Evolutionary conservation across 257 asterid species (phyloP).

Genomic region (Echium plantagineum): DNA sequence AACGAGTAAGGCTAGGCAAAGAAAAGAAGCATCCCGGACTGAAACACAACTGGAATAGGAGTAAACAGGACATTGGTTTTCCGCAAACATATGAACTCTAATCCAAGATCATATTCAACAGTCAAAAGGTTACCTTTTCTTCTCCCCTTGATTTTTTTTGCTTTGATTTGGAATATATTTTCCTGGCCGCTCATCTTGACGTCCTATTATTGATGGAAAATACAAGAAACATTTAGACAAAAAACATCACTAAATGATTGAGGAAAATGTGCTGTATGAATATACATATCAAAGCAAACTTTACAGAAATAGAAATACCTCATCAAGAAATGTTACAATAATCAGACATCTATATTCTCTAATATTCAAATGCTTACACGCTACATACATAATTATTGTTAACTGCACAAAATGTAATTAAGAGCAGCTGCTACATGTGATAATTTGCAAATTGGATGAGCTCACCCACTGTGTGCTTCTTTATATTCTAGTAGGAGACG

Average conservation of each 20-base stretch:
- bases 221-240: not conserved
- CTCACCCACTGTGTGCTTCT: not conserved
- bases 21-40: too few relatives aligned
- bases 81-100: not conserved
- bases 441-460: not conserved
- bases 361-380: too few relatives aligned
- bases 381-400: too few relatives aligned
- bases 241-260: not conserved
- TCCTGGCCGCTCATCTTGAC: conserved; percentile 20
- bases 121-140: conserved; percentile 42
- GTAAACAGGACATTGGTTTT: not conserved
- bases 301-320: not conserved
- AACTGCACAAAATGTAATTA: too few relatives aligned
- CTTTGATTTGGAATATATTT: conserved; percentile 19
- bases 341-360: not conserved
- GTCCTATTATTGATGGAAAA: conserved; percentile 23
- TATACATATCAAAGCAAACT: not conserved
- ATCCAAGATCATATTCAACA: conserved; percentile 8
- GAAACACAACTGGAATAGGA: not conserved
- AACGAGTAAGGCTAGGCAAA: too few relatives aligned
- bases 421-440: not conserved
- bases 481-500: too few relatives aligned
- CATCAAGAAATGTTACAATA: not conserved
- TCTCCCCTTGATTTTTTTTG: conserved; percentile 29
- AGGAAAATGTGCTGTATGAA: not conserved